Evolutionary conservation across 2,329 filamentous ascomycete genomes (phyloP), one percentile per base, ranked within the genome.

Genomic region (Zarea fungicola): DNA sequence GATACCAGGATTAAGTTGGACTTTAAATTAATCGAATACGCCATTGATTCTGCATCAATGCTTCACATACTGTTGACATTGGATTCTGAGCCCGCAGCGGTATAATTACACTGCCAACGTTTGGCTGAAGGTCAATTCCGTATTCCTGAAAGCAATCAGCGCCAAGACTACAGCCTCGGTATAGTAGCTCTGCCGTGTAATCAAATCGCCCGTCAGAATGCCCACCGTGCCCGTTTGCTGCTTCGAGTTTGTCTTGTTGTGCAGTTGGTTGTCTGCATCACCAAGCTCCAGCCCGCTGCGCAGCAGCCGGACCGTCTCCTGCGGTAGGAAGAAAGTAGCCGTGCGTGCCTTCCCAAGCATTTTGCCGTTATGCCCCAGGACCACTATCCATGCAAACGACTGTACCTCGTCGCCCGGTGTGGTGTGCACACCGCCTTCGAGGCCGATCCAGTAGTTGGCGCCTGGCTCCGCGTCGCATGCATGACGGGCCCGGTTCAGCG

Each of bases 371-470:
- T 51, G 53, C 9, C 54, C 54, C 6, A 60, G 53, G 2, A 72
- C 56, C 2, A 65, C 66, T 9, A 72, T 58, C 69, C 69, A 72
- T 2, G 69, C 69, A 56, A 72, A 72, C 9, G 63, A 65, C 48
- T 62, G 58, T 21, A 70, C 56, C 8, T 59, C 42, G 7, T 44
- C 54, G 11, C 52, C 50, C 7, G 51, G n/a, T n/a, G n/a, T 50
- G n/a, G 54, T 52, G 29, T 69, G 65, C 4, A 71, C 60, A 3
- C 69, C 69, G 18, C 69, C 69, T 53, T 72, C 69, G 16, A 71
- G 61, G 5, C 69, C 69, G 28, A 72, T 56, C 64, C 67, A 71
- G 53, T 60, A 72, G 37, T 69, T 62, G 1, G 65, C 68, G 19
- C 62, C 53, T 2, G 64, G 62, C 18, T 59, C 54, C 34, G 52